Conservation (phyloP, 805 yeast genomes). For the Candida namnaoensis region DNA sequence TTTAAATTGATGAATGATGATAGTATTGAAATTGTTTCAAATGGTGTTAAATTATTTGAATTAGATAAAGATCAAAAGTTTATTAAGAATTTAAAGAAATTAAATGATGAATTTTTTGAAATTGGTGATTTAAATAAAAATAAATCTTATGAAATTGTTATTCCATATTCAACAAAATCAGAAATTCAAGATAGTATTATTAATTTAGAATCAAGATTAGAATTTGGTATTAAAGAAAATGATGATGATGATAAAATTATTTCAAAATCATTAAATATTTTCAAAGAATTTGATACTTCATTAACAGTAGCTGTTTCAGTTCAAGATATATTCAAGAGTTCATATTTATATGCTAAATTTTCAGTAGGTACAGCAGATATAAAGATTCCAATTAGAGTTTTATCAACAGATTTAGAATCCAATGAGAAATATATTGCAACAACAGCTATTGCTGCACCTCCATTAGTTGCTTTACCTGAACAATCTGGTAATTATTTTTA, state of each 20-base stretch:
- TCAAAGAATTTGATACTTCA: constrained; percentile 35
- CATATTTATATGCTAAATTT: constrained; percentile 55
- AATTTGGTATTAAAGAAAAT: constrained; percentile 1
- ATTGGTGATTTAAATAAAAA: constrained; percentile 3
- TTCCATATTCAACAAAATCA: constrained; percentile 24
- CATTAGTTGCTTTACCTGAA: constrained; percentile 52
- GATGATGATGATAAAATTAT: not conserved
- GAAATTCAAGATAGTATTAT: constrained; percentile 2
- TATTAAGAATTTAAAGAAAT: too few relatives aligned
- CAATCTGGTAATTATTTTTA: constrained; percentile 62
- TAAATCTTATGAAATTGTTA: constrained; percentile 14
- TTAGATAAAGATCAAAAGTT: not conserved
- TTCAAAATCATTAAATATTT: constrained; percentile 9
- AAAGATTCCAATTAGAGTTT: constrained; percentile 44
- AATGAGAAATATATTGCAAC: constrained; percentile 23
- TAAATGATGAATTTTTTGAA: not conserved
- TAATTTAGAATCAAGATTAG: constrained; percentile 4
- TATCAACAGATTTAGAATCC: constrained; percentile 30
- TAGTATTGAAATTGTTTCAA: too few relatives aligned
- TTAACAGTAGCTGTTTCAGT: constrained; percentile 67
- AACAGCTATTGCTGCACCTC: constrained; percentile 19
- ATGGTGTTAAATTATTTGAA: not conserved
- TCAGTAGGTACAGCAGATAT: constrained; percentile 52
- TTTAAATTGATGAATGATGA: constrained; percentile 1
- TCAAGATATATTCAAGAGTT: constrained; percentile 62